Conservation (phyloP, 495 filamentous ascomycete species). For the Aspergillus sclerotiicarbonarius region DNA sequence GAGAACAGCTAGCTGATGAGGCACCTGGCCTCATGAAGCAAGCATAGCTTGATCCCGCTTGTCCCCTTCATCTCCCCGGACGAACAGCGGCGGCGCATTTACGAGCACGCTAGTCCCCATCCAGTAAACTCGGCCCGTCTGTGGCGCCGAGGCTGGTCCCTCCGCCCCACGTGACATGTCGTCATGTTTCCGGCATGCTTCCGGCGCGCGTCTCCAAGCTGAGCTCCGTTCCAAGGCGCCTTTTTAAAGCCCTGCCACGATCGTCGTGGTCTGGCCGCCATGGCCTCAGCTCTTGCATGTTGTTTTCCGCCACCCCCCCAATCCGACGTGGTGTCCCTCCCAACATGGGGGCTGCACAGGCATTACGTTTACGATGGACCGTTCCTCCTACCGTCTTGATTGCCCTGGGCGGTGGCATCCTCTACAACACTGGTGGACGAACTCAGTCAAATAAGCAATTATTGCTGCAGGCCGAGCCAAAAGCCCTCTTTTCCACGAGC, state of each 20-base stretch:
- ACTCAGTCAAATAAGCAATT: conserved; percentile 23
- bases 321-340: conserved; percentile 36
- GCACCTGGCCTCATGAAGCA: conserved; percentile 25
- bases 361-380: conserved; percentile 35
- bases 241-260: conserved; percentile 12
- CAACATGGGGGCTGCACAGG: conserved; percentile 35
- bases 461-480: conserved; percentile 19
- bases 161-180: conserved; percentile 26
- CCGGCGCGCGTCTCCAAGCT: neutral
- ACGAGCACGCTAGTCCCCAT: conserved; percentile 26
- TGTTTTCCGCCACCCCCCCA: conserved; percentile 59
- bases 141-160: conserved; percentile 1
- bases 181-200: conserved; percentile 20
- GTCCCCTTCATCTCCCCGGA: conserved; percentile 5
- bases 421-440: conserved; percentile 29
- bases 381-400: conserved; percentile 40
- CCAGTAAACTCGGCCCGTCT: conserved; percentile 20
- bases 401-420: conserved; percentile 22
- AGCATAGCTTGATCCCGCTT: conserved; percentile 2
- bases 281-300: conserved; percentile 25
- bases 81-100: conserved; percentile 5
- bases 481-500: conserved; percentile 25
- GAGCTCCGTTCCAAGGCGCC: neutral
- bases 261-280: conserved; percentile 20
- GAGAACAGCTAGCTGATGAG: conserved; percentile 16